These are phyloP conservation scores for Rhizopogon vinicolor DNA, from an alignment of 768 basidiomycete genomes.

Conservation along the genomic window DNA sequence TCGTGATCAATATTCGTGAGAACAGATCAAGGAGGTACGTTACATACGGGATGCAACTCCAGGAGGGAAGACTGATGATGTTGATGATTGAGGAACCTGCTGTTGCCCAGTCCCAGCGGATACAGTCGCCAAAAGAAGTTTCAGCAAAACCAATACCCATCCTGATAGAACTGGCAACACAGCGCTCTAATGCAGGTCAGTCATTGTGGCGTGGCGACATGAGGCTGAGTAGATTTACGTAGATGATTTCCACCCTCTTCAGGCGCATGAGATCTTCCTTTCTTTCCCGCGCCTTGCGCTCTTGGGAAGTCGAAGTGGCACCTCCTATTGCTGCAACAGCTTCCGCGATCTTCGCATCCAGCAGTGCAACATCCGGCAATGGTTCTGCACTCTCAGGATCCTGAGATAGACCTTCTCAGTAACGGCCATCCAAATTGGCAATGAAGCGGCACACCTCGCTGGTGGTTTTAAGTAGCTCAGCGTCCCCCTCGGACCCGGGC, in stretches of 20 bases:
- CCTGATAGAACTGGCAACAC: conserved; percentile 81
- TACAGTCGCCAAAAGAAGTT: conserved; percentile 88
- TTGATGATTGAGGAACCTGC: conserved; percentile 61
- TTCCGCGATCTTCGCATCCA: conserved; percentile 74
- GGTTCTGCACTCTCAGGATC: conserved; percentile 59
- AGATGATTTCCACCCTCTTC: conserved; percentile 88
- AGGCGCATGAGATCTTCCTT: conserved; percentile 83
- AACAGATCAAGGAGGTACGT: not conserved
- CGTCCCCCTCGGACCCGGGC: conserved; percentile 60
- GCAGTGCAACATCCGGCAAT: conserved; percentile 65
- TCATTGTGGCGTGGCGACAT: not conserved
- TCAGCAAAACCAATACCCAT: conserved; percentile 91
- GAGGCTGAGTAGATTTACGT: conserved; percentile 49
- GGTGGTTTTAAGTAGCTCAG: conserved; percentile 46
- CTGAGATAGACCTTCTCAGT: conserved; percentile 23
- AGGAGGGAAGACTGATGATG: conserved; percentile 68
- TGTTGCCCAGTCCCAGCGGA: conserved; percentile 62
- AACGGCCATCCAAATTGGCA: not conserved
- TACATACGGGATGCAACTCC: conserved; percentile 61
- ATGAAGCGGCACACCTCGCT: conserved; percentile 29
- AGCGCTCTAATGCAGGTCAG: conserved; percentile 50
- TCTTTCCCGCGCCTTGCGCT: conserved; percentile 59
- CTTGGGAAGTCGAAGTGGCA: conserved; percentile 48
- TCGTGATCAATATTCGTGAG: not conserved
- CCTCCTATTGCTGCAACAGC: conserved; percentile 46